Evolutionary conservation across 495 filamentous ascomycete genomes (phyloP).

Genomic region (Aspergillus campestris): DNA sequence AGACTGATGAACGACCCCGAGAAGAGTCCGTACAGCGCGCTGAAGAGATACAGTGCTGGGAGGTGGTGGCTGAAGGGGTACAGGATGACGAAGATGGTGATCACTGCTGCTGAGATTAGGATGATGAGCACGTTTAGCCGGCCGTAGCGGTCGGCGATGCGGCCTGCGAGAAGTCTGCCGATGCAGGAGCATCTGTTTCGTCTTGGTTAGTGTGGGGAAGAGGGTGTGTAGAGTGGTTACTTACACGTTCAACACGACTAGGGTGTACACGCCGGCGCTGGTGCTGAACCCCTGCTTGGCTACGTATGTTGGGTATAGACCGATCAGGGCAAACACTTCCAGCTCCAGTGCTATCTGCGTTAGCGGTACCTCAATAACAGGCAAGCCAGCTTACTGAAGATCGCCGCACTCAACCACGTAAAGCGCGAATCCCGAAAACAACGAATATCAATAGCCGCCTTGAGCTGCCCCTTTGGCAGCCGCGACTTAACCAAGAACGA

Average conservation of each 20-base stretch:
- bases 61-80: constrained; percentile 46
- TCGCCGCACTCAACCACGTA: constrained; percentile 29
- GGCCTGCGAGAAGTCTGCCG: constrained; percentile 63
- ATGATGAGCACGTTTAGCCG: constrained; percentile 51
- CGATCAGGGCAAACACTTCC: constrained; percentile 13
- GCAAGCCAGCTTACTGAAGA: constrained; percentile 22
- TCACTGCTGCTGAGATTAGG: constrained; percentile 33
- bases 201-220: not conserved
- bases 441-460: constrained; percentile 43
- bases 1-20: constrained; percentile 55
- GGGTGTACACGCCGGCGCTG: constrained; percentile 23
- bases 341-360: too few species aligned
- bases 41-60: constrained; percentile 45
- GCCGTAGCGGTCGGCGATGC: constrained; percentile 60
- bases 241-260: constrained; percentile 29
- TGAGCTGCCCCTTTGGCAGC: constrained; percentile 24
- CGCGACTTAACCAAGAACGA: constrained; percentile 30
- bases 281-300: constrained; percentile 30
- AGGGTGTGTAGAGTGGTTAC: not conserved
- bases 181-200: constrained; percentile 26
- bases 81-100: constrained; percentile 49
- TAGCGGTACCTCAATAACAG: constrained; percentile 6
- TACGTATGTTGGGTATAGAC: constrained; percentile 44
- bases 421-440: constrained; percentile 46
- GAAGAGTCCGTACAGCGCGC: constrained; percentile 52